A percentile compares a stretch with the other conserved stretches of the same genome.
These are phyloP conservation scores for Penicillium sp. DNA, from an alignment of 2,329 filamentous ascomycete species.

Conservation along the genomic window DNA sequence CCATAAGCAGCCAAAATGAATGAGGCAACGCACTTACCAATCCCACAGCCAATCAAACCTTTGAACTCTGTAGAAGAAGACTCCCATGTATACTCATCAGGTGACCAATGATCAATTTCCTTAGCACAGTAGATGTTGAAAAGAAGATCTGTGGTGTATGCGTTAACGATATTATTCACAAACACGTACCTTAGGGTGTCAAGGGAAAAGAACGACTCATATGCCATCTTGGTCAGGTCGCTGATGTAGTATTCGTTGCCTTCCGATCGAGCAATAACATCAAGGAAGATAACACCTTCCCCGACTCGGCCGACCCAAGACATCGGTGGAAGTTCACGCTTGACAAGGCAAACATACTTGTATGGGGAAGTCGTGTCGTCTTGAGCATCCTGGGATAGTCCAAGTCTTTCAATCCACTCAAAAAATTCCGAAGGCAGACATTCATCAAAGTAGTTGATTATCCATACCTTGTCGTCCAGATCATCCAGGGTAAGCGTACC, in stretches of 20 bases:
- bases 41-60: constrained; percentile 7
- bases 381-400: background rate
- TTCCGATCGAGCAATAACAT: background rate
- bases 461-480: background rate
- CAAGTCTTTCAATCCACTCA: background rate
- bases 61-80: constrained; percentile 2
- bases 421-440: background rate
- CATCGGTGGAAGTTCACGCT: background rate
- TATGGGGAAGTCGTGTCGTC: background rate
- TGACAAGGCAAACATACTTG: background rate
- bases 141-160: background rate
- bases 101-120: background rate
- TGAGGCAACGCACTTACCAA: constrained; percentile 4
- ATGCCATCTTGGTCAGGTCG: background rate
- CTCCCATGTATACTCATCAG: background rate
- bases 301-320: background rate
- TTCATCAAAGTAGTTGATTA: background rate
- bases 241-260: background rate
- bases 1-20: constrained; percentile 8
- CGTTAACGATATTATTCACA: background rate
- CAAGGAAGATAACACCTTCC: background rate
- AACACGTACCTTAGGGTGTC: background rate
- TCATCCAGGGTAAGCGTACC: background rate
- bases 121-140: background rate
- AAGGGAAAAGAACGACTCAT: background rate